Conservation (phyloP, 208 protist species). For the Trypanosoma avium region DNA sequence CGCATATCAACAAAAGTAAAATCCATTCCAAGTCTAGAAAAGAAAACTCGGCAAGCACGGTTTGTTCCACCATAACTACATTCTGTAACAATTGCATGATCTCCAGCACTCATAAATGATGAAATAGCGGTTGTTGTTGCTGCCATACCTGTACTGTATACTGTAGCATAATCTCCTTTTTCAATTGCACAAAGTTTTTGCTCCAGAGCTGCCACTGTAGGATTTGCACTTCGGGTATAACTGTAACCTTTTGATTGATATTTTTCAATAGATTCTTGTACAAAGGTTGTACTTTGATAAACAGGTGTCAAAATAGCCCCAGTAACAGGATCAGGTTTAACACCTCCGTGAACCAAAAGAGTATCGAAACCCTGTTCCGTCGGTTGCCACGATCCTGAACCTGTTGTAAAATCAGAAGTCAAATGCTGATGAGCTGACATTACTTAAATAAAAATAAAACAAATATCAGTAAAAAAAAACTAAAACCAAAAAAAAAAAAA, state of each 20-base stretch:
- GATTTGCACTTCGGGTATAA: constrained; percentile 94
- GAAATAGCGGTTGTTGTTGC: constrained; percentile 91
- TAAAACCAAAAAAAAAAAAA: background rate
- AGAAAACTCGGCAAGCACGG: constrained; percentile 85
- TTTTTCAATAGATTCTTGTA: constrained; percentile 86
- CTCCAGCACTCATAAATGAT: constrained; percentile 85
- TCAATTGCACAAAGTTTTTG: constrained; percentile 88
- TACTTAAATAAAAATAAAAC: constrained; percentile 17
- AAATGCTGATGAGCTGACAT: constrained; percentile 81
- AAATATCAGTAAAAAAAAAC: constrained; percentile 5
- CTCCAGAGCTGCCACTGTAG: constrained; percentile 92
- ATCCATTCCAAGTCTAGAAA: constrained; percentile 88
- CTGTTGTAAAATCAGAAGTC: constrained; percentile 51
- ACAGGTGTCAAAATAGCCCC: constrained; percentile 89
- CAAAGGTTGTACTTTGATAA: constrained; percentile 88
- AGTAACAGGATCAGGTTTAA: constrained; percentile 81
- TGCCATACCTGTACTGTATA: constrained; percentile 90
- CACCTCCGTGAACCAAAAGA: constrained; percentile 79
- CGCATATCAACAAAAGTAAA: constrained; percentile 94
- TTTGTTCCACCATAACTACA: constrained; percentile 97
- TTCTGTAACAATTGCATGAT: constrained; percentile 92
- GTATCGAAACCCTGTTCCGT: constrained; percentile 79
- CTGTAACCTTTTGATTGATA: constrained; percentile 87
- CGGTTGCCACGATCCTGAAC: constrained; percentile 76
- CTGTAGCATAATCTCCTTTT: constrained; percentile 85